Evolutionary conservation across 192 early-diverging fungal genomes (phyloP), one percentile per base, ranked within the genome.

Genomic region (Backusella westeae): DNA sequence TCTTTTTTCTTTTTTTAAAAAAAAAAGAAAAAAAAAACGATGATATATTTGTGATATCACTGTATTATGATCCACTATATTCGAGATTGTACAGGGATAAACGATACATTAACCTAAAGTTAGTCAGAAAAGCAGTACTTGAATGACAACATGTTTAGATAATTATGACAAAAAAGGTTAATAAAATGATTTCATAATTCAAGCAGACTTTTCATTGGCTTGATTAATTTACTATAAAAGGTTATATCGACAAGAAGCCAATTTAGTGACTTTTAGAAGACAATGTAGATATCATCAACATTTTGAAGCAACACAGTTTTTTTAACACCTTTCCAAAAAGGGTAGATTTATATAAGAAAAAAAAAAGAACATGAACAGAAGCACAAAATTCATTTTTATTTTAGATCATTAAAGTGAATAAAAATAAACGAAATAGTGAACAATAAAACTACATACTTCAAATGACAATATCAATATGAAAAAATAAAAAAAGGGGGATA

Each of bases 121-220:
- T 26, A 21, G n/a, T 53, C 21, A 59, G 56, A 26, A 49, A 49
- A 49, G 17, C 10, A 29, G 23, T 29, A 9, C 26, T 12, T 15
- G 1, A 12, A 63, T 63, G 56, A 63, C 56, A 63, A 26, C 8
- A 63, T 14, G 4, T 63, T 63, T 63, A 29, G 23, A 9, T 29
- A 63, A 63, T 63, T 63, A 12, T 63, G 23, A 63, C 56, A 63
- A 63, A 63, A 63, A 63, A 14, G 56, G 56, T n/a, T 49, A 49
- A 19, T 49, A 49, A 21, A 49, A 49, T 49, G 46, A 49, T 49
- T 49, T 49, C 46, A 49, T 49, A 4, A n/a, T 49, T 49, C 6
- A n/a, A 17, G 19, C 6, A 19, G 46, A 49, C n/a, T 49, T 49
- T n/a, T 39, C 38, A 49, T 49, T 49, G 46, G 46, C 46, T 21